These are phyloP conservation scores for Myxozyma neotropica DNA, from an alignment of 805 yeast genomes.

Conservation along the genomic window DNA sequence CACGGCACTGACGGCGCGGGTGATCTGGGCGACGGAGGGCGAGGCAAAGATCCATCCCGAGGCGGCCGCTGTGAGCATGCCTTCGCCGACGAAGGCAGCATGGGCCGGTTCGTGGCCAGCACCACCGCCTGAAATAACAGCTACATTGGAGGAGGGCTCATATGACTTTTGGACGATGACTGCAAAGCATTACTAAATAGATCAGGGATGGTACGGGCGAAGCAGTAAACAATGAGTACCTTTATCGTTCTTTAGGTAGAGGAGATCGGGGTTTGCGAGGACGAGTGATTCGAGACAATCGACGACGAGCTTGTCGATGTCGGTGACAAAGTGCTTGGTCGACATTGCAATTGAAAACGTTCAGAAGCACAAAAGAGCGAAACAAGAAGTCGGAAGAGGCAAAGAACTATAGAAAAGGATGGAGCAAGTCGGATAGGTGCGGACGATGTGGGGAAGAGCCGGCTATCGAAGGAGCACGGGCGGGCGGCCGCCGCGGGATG, in stretches of 20 bases:
- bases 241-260: constrained; percentile 57
- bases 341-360: constrained; percentile 30
- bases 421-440: background rate
- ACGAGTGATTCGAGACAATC: constrained; percentile 57
- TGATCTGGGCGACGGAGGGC: constrained; percentile 88
- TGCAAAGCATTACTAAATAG: background rate
- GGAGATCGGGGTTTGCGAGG: constrained; percentile 57
- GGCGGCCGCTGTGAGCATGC: constrained; percentile 82
- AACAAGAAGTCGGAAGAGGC: background rate
- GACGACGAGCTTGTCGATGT: constrained; percentile 41
- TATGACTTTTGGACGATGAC: constrained; percentile 38
- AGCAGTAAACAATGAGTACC: constrained; percentile 49
- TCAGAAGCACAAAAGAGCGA: background rate
- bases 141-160: constrained; percentile 47
- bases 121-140: constrained; percentile 88
- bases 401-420: background rate
- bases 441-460: background rate
- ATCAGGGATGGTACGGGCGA: background rate
- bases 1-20: constrained; percentile 55
- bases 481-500: background rate
- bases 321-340: constrained; percentile 41
- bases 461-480: constrained; percentile 3
- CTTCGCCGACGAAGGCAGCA: constrained; percentile 86
- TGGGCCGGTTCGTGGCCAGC: constrained; percentile 96
- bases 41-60: constrained; percentile 92